Evolutionary conservation across 75 land plant species (phyloP), one percentile per base, ranked within the genome.

Genomic region (Sequoia sempervirens): DNA sequence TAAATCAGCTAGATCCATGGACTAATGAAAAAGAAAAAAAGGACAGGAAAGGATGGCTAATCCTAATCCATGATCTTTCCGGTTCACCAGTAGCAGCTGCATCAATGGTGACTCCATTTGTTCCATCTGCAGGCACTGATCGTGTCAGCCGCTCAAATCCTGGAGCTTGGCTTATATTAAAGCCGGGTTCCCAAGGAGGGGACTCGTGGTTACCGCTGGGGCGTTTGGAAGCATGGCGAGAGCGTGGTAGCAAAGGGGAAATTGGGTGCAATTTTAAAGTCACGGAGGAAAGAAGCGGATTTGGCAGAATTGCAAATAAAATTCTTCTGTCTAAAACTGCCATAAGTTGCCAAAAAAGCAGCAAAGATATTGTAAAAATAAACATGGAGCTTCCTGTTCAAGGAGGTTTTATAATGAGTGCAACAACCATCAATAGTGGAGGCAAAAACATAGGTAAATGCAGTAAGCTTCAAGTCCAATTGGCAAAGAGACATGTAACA

Each of bases 71-170:
- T 83, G 93, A 92, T 84, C 85, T 91, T 82, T 92, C 93, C 14
- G 93, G 93, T 76, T 88, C 90, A 17, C 89, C 93, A 20, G 93
- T 92, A 23, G 93, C 93, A 17, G 90, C 93, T 28, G 93, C 93
- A 32, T 92, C 93, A 41, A 92, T 92, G 93, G 89, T 92, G 79
- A 92, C 93, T 5, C 93, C 93, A 32, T 92, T 92, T 82, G 93
- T 92, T 73, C 93, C 93, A 2, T 89, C 90, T 40, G 82, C 89
- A 4, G 90, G 93, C 72, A 84, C 90, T 18, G 90, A 90, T 81
- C 81, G 79, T 6, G 93, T 92, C 15, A 87, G 91, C 58, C 85
- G 90, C n/a, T 87, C 93, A 15, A 92, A 92, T 80, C 93, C 93
- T 5, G 93, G 93, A 14, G 93, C 93, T 6, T 92, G 93, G 93